A percentile compares a stretch with the other conserved stretches of the same genome.
These are phyloP conservation scores for Backusella tuberculispora DNA, from an alignment of 192 early-diverging fungal genomes.

Conservation along the genomic window DNA sequence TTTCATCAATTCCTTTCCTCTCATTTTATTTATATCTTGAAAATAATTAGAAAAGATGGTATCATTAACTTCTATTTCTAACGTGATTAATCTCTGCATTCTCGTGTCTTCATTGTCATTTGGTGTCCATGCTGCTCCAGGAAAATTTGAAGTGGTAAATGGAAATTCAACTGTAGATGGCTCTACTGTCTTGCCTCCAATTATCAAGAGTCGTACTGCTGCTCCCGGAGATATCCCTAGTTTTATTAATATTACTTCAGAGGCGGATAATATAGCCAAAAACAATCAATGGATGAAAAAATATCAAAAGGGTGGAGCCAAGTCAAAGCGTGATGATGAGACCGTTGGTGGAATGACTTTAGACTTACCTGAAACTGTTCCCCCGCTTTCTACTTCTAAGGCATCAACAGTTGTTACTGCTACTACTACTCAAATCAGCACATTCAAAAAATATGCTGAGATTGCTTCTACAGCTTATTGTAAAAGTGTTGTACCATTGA, in stretches of 20 bases:
- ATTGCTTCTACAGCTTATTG: constrained; percentile 38
- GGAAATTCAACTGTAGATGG: background rate
- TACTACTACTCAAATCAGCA: background rate
- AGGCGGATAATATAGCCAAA: background rate
- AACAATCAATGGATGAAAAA: constrained; percentile 5
- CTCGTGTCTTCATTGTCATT: background rate
- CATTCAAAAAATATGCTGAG: constrained; percentile 8
- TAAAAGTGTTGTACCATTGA: background rate
- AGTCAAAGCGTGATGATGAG: background rate
- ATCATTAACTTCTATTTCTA: background rate
- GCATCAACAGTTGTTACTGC: background rate
- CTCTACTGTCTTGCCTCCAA: background rate
- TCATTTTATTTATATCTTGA: background rate
- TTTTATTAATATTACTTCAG: background rate
- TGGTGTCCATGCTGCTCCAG: background rate
- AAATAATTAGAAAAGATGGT: background rate
- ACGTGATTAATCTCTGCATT: background rate
- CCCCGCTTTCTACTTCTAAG: background rate
- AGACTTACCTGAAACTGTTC: constrained; percentile 4
- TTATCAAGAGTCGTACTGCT: background rate
- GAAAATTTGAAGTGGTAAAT: background rate
- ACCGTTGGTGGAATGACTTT: constrained; percentile 12
- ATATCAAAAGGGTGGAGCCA: background rate
- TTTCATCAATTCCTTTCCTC: background rate
- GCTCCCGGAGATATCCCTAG: background rate